Evolutionary conservation across 805 yeast species (phyloP), one percentile per base, ranked within the genome.

Genomic region (Candida qinlingensis): DNA sequence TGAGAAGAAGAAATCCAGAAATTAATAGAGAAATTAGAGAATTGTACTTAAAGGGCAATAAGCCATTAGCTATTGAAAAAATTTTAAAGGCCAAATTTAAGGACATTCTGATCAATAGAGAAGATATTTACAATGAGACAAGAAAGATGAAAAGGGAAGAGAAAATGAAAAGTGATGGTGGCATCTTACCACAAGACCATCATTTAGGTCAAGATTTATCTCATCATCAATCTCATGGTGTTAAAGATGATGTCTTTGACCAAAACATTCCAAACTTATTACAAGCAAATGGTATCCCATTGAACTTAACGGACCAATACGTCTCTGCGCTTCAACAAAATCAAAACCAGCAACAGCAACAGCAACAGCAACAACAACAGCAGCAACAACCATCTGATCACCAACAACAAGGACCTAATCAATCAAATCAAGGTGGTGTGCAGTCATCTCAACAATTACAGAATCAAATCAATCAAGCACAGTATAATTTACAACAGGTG

Each of bases 91-190:
- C 53, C 10, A 57, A 46, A 38, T 61, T 60, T 46, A 55, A 57
- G 49, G 58, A 51, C 35, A 61, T 61, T 25, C 35, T 58, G 40
- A 61, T 61, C 52, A 61, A 61, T 44, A 58, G 65, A 48, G 65
- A 61, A 46, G 65, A 61, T 35, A 61, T 61, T 38, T 61, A 61
- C 45, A 61, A 61, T 47, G 65, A 61, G 52, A 61, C 65, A 1
- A 59, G 65, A 60, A 61, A 61, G 55, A 61, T 61, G 65, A 61
- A 61, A 42, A 55, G 65, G 42, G 65, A 61, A 45, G 65, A 61
- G 42, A 60, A 56, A 46, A 39, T 49, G 33, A 61, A 56, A 36
- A 31, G 7, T 30, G 19, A 33, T 25, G 45, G 48, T 25, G 45
- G 48, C 12, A 48, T 42, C 13, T 31, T 52, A 19, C 43, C n/a